phyloP scores from a whole-genome alignment of 495 filamentous ascomycete species.

The Neurospora sp. region DNA sequence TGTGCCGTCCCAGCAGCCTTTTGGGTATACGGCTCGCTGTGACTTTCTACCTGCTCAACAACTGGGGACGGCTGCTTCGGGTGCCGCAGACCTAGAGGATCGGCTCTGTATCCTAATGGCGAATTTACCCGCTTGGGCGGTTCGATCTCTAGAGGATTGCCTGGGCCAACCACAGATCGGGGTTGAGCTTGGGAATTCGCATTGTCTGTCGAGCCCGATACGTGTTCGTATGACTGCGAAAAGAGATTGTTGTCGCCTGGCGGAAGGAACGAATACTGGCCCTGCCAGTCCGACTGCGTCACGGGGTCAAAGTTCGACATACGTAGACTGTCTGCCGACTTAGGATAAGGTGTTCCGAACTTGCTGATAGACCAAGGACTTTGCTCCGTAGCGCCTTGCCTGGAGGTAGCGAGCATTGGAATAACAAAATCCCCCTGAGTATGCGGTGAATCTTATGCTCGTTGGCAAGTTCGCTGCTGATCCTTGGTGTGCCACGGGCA shows the following conservation, averaged over 20 bases:
- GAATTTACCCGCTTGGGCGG: conserved; percentile 24
- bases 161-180: conserved; percentile 27
- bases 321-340: conserved; percentile 41
- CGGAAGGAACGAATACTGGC: conserved; percentile 46
- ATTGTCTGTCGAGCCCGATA: conserved; percentile 29
- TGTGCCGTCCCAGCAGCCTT: conserved; percentile 30
- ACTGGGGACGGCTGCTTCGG: conserved; percentile 30
- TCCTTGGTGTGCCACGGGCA: conserved; percentile 10
- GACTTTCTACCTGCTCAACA: conserved; percentile 30
- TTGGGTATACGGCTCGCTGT: conserved; percentile 27
- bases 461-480: conserved; percentile 6
- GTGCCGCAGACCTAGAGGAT: conserved; percentile 37
- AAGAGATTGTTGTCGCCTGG: conserved; percentile 41
- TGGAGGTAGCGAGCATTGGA: conserved; percentile 50
- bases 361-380: conserved; percentile 49
- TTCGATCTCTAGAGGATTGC: conserved; percentile 26
- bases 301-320: conserved; percentile 50
- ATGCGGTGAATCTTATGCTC: conserved; percentile 11
- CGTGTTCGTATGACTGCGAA: conserved; percentile 39
- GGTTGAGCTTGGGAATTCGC: conserved; percentile 34
- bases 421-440: conserved; percentile 9
- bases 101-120: conserved; percentile 31
- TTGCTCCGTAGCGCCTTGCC: conserved; percentile 46
- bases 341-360: conserved; percentile 43
- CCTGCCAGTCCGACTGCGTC: conserved; percentile 51